Conservation (phyloP, 805 yeast genomes). For the Metschnikowia lunata region DNA sequence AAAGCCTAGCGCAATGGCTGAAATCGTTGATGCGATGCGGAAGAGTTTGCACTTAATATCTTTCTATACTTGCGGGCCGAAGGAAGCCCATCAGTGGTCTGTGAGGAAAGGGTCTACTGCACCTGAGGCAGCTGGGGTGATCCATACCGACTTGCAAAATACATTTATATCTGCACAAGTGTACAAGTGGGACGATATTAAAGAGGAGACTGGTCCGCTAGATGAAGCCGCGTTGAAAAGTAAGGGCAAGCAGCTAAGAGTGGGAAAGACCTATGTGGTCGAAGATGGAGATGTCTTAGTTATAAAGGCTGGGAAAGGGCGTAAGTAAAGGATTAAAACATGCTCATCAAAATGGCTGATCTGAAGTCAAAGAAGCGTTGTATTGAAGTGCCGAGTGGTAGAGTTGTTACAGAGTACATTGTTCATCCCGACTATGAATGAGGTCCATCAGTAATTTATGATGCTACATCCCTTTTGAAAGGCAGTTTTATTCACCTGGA, state of each 20-base stretch:
- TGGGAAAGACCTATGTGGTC: conserved; percentile 74
- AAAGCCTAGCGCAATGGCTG: conserved; percentile 50
- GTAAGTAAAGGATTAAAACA: neutral
- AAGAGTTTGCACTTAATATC: conserved; percentile 55
- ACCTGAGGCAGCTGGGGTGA: conserved; percentile 99
- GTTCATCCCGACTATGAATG: no score
- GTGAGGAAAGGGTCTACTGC: conserved; percentile 87
- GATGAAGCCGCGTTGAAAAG: conserved; percentile 49
- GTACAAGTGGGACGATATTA: conserved; percentile 75
- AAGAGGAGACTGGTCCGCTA: conserved; percentile 35
- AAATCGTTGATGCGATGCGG: conserved; percentile 42
- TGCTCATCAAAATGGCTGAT: no score
- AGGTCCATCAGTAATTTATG: no score
- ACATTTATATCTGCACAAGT: conserved; percentile 94
- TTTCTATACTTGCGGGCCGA: conserved; percentile 93
- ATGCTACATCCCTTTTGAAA: no score
- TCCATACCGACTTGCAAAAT: conserved; percentile 91
- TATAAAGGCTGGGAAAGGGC: conserved; percentile 40
- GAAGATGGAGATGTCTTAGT: conserved; percentile 81
- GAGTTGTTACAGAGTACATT: no score
- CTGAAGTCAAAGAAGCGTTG: no score
- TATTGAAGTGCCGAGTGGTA: no score
- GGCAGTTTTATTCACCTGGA: no score
- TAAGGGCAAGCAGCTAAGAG: conserved; percentile 55
- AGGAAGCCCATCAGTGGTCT: conserved; percentile 98